Conservation (phyloP, 257 asterid species). For the Solanum arcanum region DNA sequence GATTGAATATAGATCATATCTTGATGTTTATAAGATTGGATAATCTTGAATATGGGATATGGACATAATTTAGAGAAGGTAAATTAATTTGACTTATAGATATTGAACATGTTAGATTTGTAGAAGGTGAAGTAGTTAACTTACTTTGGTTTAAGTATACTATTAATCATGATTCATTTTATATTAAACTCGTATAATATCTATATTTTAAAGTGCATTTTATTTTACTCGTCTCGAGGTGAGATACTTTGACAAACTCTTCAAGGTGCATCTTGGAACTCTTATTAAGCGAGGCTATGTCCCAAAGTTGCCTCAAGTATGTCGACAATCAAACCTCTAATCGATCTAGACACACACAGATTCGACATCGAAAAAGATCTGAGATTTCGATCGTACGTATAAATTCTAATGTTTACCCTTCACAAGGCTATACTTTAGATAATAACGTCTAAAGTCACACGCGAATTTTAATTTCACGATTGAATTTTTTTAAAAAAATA, state of each 20-base stretch:
- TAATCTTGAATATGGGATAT: not conserved
- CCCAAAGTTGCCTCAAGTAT: not conserved
- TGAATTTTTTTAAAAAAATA: too few species aligned
- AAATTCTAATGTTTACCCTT: too few species aligned
- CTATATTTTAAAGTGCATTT: not conserved
- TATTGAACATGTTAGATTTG: not conserved
- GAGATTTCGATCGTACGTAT: too few species aligned
- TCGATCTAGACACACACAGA: too few species aligned
- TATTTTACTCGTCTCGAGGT: not conserved
- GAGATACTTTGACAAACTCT: not conserved
- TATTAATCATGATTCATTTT: not conserved
- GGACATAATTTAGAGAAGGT: not conserved
- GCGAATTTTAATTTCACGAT: too few species aligned
- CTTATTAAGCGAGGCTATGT: not conserved
- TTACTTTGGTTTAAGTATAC: not conserved
- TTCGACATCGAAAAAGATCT: fast-evolving
- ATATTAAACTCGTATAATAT: not conserved
- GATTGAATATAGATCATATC: not conserved
- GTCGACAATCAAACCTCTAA: not conserved
- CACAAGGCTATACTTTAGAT: not conserved
- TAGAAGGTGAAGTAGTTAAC: not conserved
- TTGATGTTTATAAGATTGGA: not conserved
- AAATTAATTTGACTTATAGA: not conserved
- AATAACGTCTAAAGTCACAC: too few species aligned
- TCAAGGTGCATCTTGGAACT: not conserved